Base-by-base conservation (phyloP, 176 grass and related monocot genomes). In the Themeda triandra region DNA sequence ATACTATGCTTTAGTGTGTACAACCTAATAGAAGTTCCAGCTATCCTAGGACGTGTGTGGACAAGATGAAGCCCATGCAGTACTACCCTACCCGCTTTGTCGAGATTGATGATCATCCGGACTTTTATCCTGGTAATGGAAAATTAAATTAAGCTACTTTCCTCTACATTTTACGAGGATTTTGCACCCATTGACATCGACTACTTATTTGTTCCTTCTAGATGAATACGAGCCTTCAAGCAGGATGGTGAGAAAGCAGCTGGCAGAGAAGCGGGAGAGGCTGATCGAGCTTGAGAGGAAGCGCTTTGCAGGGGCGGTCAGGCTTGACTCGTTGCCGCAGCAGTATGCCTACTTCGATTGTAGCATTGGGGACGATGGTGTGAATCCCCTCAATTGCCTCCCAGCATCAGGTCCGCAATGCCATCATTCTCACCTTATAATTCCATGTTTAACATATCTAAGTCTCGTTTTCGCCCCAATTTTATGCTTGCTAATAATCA, bases 271-370 rank as follows among this genome's bases (percentile, higher is more conserved):
- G 58, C 73, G 80, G 0, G 88, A 90, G 44, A 82, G 69, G 51
- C 18, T 83, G 6, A 31, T 86, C 3, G 86, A 91, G 63, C 49
- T 91, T 4, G 92, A 94, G 76, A 82, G 85, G 46, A 86, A 81
- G 66, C 54, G 42, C 19, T 56, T 85, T 1, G 56, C 77, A 1
- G 86, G 62, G 25, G 53, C 21, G 21, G 31, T 82, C 13, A 77
- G 48, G 6, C 32, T 89, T 4, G 71, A 86, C 39, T 31, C 49
- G 0, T 25, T 66, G 31, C 33, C 68, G 7, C 80, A 54, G 3
- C 80, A 75, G 51, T 86, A 75, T 49, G 62, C 64, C 31, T 89
- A 85, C 68, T 82, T 89, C 3, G 67, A 86, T 24, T 77, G 82
- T 29, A 80, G 76, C 40, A 91, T 85, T 5, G 78, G 84, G n/a